Percentiles rank a stretch among this genome's conserved stretches.
These are phyloP conservation scores for Berkeleyomyces rouxiae DNA, from an alignment of 2,329 filamentous ascomycete species.

Conservation along the genomic window DNA sequence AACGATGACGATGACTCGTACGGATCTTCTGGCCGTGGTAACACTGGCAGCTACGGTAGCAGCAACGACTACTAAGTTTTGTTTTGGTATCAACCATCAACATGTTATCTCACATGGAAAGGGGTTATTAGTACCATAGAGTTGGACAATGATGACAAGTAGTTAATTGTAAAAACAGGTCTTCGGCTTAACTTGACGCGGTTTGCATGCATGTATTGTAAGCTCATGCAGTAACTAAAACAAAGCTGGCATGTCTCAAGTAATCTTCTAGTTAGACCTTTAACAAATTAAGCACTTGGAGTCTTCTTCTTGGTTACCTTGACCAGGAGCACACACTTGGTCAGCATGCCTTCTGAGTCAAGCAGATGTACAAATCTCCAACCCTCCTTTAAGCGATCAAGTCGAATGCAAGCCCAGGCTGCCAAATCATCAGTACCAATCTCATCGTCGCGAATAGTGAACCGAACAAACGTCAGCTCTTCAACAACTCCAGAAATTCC, in stretches of 20 bases:
- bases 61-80: slow-evolving; percentile 17
- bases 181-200: not conserved
- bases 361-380: slow-evolving; percentile 63
- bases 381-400: slow-evolving; percentile 63
- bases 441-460: slow-evolving; percentile 80
- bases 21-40: slow-evolving; percentile 17
- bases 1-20: slow-evolving; percentile 13
- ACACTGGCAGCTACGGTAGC: slow-evolving; percentile 12
- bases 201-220: not conserved
- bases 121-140: not conserved
- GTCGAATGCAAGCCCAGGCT: slow-evolving; percentile 75
- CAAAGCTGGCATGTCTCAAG: not conserved
- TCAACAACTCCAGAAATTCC: slow-evolving; percentile 41
- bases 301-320: slow-evolving; percentile 46
- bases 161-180: not conserved
- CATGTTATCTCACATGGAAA: not conserved
- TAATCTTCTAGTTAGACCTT: not conserved
- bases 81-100: not conserved
- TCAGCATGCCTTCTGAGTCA: slow-evolving; percentile 48
- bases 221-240: not conserved
- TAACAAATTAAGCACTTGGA: slow-evolving; percentile 3
- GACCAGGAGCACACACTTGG: slow-evolving; percentile 55
- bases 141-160: not conserved
- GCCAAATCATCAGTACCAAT: slow-evolving; percentile 62
- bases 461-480: slow-evolving; percentile 56